A percentile compares a stretch with the other conserved stretches of the same genome.
These are phyloP conservation scores for Hortiboletus rubellus DNA, from an alignment of 1,284 basidiomycete species.

Conservation along the genomic window DNA sequence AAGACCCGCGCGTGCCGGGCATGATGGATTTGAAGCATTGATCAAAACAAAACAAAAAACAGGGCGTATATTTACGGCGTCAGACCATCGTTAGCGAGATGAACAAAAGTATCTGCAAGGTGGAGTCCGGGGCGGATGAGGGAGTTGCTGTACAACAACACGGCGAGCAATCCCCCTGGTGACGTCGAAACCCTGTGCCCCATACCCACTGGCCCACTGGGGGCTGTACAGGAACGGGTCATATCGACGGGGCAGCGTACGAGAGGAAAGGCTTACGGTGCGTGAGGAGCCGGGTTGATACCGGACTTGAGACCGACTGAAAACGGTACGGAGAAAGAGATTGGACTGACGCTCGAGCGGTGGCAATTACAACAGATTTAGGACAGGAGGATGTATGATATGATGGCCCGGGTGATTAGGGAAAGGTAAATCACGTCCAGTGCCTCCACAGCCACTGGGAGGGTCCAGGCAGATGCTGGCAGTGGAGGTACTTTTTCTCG, in stretches of 20 bases:
- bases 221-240: conserved; percentile 7
- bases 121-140: conserved; percentile 11
- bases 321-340: conserved; percentile 9
- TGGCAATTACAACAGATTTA: not conserved
- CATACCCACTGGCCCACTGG: not conserved
- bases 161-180: conserved; percentile 14
- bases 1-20: conserved; percentile 10
- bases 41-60: not conserved
- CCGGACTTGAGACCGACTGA: conserved; percentile 1
- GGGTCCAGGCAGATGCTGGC: conserved; percentile 1
- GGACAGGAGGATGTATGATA: not conserved
- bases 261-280: not conserved
- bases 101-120: not conserved
- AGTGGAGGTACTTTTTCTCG: conserved; percentile 1
- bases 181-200: conserved; percentile 15
- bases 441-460: conserved; percentile 25
- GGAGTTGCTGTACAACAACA: not conserved
- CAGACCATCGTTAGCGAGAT: conserved; percentile 14
- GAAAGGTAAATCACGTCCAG: conserved; percentile 28
- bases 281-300: conserved; percentile 12
- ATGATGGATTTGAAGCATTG: not conserved
- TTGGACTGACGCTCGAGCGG: not conserved
- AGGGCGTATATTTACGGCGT: conserved; percentile 11
- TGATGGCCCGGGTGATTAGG: not conserved
- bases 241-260: not conserved